A percentile compares a stretch with the other conserved stretches of the same genome.
Conservation (phyloP, 1,284 basidiomycete genomes). For the Uromyces viciae-fabae region DNA sequence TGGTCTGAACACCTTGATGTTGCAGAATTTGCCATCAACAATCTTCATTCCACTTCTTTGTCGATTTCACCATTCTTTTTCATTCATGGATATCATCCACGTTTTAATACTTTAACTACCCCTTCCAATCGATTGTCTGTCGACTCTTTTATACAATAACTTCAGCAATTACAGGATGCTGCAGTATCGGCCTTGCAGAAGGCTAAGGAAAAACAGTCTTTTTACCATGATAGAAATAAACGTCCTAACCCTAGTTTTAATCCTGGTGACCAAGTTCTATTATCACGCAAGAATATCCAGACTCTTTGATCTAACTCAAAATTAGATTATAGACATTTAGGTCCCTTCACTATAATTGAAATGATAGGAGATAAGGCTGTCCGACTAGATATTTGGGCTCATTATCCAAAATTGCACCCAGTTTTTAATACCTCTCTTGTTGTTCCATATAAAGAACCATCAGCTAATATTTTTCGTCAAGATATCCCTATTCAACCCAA, state of each 20-base stretch:
- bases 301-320: background rate
- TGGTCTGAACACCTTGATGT: background rate
- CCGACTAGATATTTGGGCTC: background rate
- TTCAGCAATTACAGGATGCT: background rate
- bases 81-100: conserved; percentile 30
- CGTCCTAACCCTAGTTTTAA: background rate
- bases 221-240: background rate
- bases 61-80: conserved; percentile 14
- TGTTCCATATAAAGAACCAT: background rate
- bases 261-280: conserved; percentile 10
- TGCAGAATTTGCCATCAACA: conserved; percentile 32
- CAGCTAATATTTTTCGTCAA: background rate
- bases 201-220: background rate
- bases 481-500: background rate
- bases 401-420: conserved; percentile 3
- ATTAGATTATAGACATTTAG: conserved; percentile 12
- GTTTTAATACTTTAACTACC: conserved; percentile 7
- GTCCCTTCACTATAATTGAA: background rate
- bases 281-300: background rate
- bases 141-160: background rate
- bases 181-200: background rate
- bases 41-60: background rate
- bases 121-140: background rate
- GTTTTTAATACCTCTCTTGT: background rate
- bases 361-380: conserved; percentile 1